These are phyloP conservation scores for Candida nitratophila DNA, from an alignment of 805 yeast species.

Conservation along the genomic window DNA sequence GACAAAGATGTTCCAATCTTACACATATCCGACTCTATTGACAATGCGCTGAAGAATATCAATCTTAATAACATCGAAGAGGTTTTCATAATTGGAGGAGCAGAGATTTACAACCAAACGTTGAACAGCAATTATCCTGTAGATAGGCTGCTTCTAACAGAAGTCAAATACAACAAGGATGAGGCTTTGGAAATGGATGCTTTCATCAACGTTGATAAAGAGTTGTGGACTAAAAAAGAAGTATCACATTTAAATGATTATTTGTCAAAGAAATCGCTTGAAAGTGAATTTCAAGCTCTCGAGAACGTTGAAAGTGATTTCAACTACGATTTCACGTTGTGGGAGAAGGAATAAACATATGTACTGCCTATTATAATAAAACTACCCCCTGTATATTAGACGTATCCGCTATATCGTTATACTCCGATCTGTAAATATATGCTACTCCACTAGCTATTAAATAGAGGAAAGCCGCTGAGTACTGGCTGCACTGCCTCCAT, in stretches of 20 bases:
- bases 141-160: slow-evolving; percentile 61
- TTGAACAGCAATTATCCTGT: slow-evolving; percentile 26
- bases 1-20: slow-evolving; percentile 9
- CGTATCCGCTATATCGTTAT: no score
- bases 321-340: slow-evolving; percentile 54
- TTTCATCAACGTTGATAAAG: slow-evolving; percentile 38
- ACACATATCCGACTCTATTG: slow-evolving; percentile 33
- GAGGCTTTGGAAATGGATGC: slow-evolving; percentile 57
- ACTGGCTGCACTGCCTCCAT: no score
- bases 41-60: slow-evolving; percentile 33
- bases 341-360: slow-evolving; percentile 29
- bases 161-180: slow-evolving; percentile 34
- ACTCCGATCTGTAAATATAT: no score
- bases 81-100: slow-evolving; percentile 88
- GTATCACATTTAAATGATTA: slow-evolving; percentile 28
- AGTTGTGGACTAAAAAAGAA: slow-evolving; percentile 31
- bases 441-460: no score
- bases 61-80: slow-evolving; percentile 35
- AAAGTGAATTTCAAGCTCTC: slow-evolving; percentile 19
- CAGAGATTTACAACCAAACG: slow-evolving; percentile 66
- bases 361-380: no score
- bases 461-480: no score
- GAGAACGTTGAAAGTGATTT: slow-evolving; percentile 33
- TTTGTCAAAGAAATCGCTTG: slow-evolving; percentile 31
- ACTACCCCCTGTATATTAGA: no score